Evolutionary conservation across 352 stramenopile genomes (phyloP), one percentile per base, ranked within the genome.

Genomic region (Globisporangium heterothallicum): DNA sequence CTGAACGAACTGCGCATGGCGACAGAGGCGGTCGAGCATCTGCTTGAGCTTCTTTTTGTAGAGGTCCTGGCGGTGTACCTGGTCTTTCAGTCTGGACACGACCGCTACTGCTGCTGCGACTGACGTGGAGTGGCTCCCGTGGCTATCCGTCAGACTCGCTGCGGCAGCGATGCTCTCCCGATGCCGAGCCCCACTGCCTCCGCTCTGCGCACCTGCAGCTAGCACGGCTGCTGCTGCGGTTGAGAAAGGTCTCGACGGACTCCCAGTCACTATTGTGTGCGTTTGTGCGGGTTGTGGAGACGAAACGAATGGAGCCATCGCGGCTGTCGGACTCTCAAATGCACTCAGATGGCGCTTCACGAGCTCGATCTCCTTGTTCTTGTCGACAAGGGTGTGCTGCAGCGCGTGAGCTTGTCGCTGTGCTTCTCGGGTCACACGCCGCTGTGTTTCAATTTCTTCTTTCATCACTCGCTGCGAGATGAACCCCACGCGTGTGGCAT

Each of bases 371-470:
- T 85, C 71, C 34, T 72, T 58, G 32, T 64, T 45, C 24, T 72
- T 79, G 16, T 63, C 34, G 4, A 27, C 25, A 14, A 74, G 63
- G 22, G 62, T 46, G 4, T 62, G 45, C n/a, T 79, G 60, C 9
- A 83, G 35, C 21, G 64, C 60, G n/a, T 80, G 70, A 14, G 73
- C 61, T 41, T 83, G 63, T 6, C 61, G 67, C 38, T 84, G 71
- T 0, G 70, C 70, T 3, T 74, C 61, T 1, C 66, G 56, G 1
- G 70, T 83, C 7, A 84, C 59, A 13, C 49, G 48, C 18, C 76
- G 68, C 55, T 88, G 76, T 19, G 65, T 65, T 43, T 74, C 63
- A 35, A 85, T 78, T 52, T 88, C 76, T 46, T 88, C 68, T 22
- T 64, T 69, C 12, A 85, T 51, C n/a, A 85, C 61, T 0, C 49